Evolutionary conservation across 805 yeast species (phyloP), one percentile per base, ranked within the genome.

Genomic region (Candida xiaguanensis): DNA sequence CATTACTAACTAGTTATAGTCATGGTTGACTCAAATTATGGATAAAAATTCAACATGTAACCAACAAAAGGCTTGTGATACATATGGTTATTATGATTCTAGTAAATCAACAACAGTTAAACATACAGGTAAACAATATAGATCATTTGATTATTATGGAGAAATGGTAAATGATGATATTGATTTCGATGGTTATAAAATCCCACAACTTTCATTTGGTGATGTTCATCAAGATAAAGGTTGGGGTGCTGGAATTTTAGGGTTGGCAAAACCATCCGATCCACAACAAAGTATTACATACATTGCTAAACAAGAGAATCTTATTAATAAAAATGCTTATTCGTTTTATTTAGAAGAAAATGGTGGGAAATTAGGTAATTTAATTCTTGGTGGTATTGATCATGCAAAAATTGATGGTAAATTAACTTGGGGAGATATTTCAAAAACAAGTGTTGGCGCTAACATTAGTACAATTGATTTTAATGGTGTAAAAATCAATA

Each of bases 401-500:
- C 8, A 17, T 31, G 34, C 22, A 6, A 31, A 31, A 19, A 16
- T 31, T 31, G 34, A 31, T 19, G 34, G 34, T 17, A 23, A 31
- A 18, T 18, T 31, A 9, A 17, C 15, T 5, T 17, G 34, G 34
- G 5, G 11, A 8, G 17, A 23, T 19, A 17, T 31, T 18, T 8
- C 7, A n/a, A 14, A 18, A 5, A 5, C 12, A 19, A 31, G n/a
- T 16, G 17, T 31, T 31, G 20, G 19, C 17, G 24, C 19, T 5
- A 4, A 7, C n/a, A 5, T 31, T 7, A n/a, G 17, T 19, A 16
- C 22, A 5, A 19, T 31, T 13, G 24, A 17, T 9, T 18, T 17
- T n/a, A 19, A 31, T 12, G 34, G 34, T 31, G 11, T n/a, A 5
- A 31, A 17, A 4, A 19, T 31, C 19, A 14, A 8, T 18, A 5